Evolutionary conservation across 2,329 filamentous ascomycete genomes (phyloP), one percentile per base, ranked within the genome.

Genomic region (Cytospora paraplurivora): DNA sequence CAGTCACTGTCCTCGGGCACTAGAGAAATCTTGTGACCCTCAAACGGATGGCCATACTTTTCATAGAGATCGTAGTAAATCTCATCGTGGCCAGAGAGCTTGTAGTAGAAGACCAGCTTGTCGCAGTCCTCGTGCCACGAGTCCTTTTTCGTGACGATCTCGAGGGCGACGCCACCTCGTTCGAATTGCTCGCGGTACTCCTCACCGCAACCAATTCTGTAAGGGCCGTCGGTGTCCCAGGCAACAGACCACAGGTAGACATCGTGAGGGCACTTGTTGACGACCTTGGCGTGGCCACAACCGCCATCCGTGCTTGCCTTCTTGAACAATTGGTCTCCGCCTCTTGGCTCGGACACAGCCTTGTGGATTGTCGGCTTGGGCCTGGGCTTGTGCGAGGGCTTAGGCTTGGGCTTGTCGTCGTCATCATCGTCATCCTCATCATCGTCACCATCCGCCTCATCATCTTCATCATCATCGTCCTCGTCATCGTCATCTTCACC

Each of bases 21-120:
- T 34, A 62, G 54, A 15, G 41, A 37, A 13, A 65, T 27, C 33
- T 55, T 59, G 50, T 56, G 34, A 11, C 63, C 63, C 12, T 54
- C 47, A 10, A 65, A 65, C 1, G 63, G 63, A n/a, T 62, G 51
- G 4, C 63, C 63, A 33, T 58, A 59, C 34, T 62, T 62, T 15
- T 58, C 41, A 41, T 62, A 62, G 38, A 65, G 63, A 27, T 65
- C 63, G 21, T 65, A 65, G 41, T 47, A 17, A 17, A 65, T 55
- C 3, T 65, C 51, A 4, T 34, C 41, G 19, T 59, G 10, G 1
- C 37, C 19, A 11, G 62, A 35, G 6, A 61, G 41, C 41, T 65
- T 65, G 59, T 65, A 65, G 59, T 62, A 62, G 33, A 65, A 57
- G 41, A 65, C 53, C 13, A 62, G 47, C 50, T 65, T 62, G 15